phyloP scores from a whole-genome alignment of 768 basidiomycete genomes.

The Crucibulum laeve region DNA sequence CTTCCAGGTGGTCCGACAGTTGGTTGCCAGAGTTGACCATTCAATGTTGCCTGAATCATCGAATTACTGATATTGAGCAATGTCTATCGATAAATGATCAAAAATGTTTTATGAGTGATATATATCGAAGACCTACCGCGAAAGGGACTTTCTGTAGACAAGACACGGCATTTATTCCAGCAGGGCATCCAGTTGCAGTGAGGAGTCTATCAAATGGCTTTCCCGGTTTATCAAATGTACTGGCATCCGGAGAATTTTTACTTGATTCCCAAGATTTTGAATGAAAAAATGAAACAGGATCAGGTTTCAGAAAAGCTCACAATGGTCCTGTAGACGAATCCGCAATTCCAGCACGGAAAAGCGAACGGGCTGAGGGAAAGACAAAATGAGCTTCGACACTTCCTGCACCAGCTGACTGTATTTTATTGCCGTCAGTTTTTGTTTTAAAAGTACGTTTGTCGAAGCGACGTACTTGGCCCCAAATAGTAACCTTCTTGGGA shows the following conservation, averaged over 20 bases:
- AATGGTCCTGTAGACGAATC: constrained; percentile 53
- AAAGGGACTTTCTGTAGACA: constrained; percentile 46
- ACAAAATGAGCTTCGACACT: constrained; percentile 45
- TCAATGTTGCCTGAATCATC: constrained; percentile 41
- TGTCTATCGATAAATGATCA: constrained; percentile 25
- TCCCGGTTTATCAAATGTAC: constrained; percentile 46
- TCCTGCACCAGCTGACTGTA: constrained; percentile 48
- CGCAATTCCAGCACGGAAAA: constrained; percentile 50
- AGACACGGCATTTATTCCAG: constrained; percentile 29
- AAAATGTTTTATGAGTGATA: background rate
- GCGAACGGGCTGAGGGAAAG: constrained; percentile 27
- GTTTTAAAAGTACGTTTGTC: background rate
- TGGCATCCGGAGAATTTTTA: constrained; percentile 43
- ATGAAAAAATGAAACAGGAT: background rate
- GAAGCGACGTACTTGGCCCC: constrained; percentile 38
- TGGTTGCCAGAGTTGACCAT: constrained; percentile 55
- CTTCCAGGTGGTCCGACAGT: constrained; percentile 48
- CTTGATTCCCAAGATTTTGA: constrained; percentile 18
- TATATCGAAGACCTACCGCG: constrained; percentile 21
- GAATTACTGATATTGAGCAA: constrained; percentile 43
- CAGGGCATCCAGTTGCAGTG: constrained; percentile 39
- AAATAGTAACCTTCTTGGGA: constrained; percentile 49
- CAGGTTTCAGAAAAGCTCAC: constrained; percentile 23
- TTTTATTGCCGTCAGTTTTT: background rate
- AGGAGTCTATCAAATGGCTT: constrained; percentile 46